These are phyloP conservation scores for Globisporangium carolinianum DNA, from an alignment of 352 stramenopile genomes.

Conservation along the genomic window DNA sequence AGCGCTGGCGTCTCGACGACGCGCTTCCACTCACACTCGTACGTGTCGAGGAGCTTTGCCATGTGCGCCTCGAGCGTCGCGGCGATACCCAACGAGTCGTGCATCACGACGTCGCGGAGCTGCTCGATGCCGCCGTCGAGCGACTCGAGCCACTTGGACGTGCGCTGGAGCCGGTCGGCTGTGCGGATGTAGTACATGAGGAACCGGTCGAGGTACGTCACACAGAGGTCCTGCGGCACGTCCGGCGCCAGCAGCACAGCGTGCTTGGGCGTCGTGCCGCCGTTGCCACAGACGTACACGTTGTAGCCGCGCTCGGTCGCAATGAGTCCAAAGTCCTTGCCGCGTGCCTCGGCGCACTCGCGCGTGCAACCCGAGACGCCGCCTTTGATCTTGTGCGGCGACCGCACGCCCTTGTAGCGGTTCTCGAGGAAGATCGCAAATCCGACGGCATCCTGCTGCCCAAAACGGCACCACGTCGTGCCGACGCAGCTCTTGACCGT, in stretches of 20 bases:
- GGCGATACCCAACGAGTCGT: constrained; percentile 87
- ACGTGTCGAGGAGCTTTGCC: constrained; percentile 86
- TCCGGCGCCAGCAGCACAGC: constrained; percentile 47
- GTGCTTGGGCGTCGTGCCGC: constrained; percentile 83
- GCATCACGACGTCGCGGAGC: constrained; percentile 64
- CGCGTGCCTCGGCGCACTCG: constrained; percentile 88
- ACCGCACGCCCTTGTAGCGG: constrained; percentile 89
- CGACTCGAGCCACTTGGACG: constrained; percentile 85
- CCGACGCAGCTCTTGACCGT: constrained; percentile 93
- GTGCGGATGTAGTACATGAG: constrained; percentile 93
- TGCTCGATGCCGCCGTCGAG: constrained; percentile 63
- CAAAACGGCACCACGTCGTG: constrained; percentile 89
- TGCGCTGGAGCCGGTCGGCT: constrained; percentile 58
- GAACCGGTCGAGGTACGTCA: constrained; percentile 87
- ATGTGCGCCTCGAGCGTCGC: constrained; percentile 79
- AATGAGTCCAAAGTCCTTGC: constrained; percentile 93
- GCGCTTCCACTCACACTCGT: constrained; percentile 92
- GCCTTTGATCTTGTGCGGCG: constrained; percentile 91
- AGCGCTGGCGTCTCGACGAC: constrained; percentile 82
- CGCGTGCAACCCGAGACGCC: constrained; percentile 87
- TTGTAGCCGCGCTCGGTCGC: constrained; percentile 91
- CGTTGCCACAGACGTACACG: constrained; percentile 87
- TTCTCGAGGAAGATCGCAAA: constrained; percentile 91
- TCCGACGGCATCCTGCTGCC: constrained; percentile 86
- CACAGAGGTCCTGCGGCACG: constrained; percentile 39